A percentile compares a stretch with the other conserved stretches of the same genome.
Evolutionary conservation across 75 land plant species (phyloP).

Genomic region (Cunninghamia lanceolata): DNA sequence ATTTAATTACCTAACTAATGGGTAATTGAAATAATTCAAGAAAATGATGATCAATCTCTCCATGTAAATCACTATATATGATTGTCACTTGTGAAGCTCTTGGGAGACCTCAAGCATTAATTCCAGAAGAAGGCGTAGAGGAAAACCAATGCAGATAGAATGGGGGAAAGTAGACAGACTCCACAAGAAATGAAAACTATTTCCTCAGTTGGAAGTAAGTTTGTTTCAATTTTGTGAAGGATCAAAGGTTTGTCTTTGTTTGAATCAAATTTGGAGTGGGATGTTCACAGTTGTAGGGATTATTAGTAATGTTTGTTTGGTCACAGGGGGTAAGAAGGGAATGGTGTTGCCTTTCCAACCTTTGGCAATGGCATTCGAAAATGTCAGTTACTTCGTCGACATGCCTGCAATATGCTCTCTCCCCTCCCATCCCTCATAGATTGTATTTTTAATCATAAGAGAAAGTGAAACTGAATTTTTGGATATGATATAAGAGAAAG

Average conservation of each 20-base stretch:
- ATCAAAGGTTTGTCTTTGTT: neutral
- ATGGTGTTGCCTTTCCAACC: slow-evolving; percentile 39
- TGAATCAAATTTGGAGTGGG: too few species aligned
- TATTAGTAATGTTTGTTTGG: neutral
- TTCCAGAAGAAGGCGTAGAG: slow-evolving; percentile 29
- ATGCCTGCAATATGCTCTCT: slow-evolving; percentile 67
- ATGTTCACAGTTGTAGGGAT: slow-evolving; percentile 6
- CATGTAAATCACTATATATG: too few species aligned
- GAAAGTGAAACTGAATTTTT: too few species aligned
- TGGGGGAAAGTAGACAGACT: slow-evolving; percentile 9
- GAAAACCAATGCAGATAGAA: slow-evolving; percentile 20
- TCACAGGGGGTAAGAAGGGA: slow-evolving; percentile 16
- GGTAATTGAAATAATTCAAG: neutral
- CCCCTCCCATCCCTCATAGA: neutral
- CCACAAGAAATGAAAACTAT: neutral
- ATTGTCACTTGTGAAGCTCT: slow-evolving; percentile 16
- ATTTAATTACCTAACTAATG: neutral
- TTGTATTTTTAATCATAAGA: neutral
- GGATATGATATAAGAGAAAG: too few species aligned
- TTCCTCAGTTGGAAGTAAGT: neutral
- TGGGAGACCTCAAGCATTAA: slow-evolving; percentile 38
- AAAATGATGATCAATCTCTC: neutral
- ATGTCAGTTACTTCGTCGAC: slow-evolving; percentile 65
- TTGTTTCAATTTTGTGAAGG: neutral
- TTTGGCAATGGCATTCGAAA: slow-evolving; percentile 52